Conservation (phyloP, 2,329 filamentous ascomycete species). For the Colletotrichum godetiae region DNA sequence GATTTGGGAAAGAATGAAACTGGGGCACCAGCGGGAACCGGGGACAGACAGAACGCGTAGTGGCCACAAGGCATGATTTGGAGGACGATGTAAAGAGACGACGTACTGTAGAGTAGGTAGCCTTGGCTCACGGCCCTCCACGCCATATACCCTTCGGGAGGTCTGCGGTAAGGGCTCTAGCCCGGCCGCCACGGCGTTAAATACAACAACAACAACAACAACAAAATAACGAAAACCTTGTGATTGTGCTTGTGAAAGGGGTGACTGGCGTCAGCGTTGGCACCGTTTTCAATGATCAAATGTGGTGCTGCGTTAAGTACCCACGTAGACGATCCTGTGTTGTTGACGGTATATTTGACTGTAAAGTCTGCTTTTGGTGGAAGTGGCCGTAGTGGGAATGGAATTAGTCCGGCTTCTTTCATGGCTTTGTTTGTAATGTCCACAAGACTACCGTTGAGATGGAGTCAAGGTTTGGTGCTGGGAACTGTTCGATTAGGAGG, state of each 20-base stretch:
- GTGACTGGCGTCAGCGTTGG: slow-evolving; percentile 6
- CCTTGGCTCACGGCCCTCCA: too few species aligned
- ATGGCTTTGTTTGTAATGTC: not conserved
- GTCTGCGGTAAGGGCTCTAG: too few species aligned
- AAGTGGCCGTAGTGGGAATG: not conserved
- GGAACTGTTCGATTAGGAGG: too few species aligned
- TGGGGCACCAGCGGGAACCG: too few species aligned
- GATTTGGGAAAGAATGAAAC: too few species aligned
- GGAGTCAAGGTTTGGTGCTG: slow-evolving; percentile 1
- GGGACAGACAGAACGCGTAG: too few species aligned
- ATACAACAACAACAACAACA: too few species aligned
- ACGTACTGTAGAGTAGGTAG: too few species aligned
- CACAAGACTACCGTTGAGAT: slow-evolving; percentile 20
- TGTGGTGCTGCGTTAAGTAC: slow-evolving; percentile 9
- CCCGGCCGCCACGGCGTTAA: too few species aligned
- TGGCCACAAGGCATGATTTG: too few species aligned
- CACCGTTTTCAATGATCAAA: slow-evolving; percentile 19
- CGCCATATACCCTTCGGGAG: too few species aligned
- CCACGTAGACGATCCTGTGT: slow-evolving; percentile 5
- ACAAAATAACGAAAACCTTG: slow-evolving; percentile 13
- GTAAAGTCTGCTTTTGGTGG: slow-evolving; percentile 22
- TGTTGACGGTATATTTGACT: slow-evolving; percentile 4
- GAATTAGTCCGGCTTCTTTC: slow-evolving; percentile 4
- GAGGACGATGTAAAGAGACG: too few species aligned
- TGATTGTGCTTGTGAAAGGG: slow-evolving; percentile 31